A percentile compares a stretch with the other conserved stretches of the same genome.
These are phyloP conservation scores for Melocanna baccifera DNA, from an alignment of 176 grass and related monocot genomes.

Conservation along the genomic window DNA sequence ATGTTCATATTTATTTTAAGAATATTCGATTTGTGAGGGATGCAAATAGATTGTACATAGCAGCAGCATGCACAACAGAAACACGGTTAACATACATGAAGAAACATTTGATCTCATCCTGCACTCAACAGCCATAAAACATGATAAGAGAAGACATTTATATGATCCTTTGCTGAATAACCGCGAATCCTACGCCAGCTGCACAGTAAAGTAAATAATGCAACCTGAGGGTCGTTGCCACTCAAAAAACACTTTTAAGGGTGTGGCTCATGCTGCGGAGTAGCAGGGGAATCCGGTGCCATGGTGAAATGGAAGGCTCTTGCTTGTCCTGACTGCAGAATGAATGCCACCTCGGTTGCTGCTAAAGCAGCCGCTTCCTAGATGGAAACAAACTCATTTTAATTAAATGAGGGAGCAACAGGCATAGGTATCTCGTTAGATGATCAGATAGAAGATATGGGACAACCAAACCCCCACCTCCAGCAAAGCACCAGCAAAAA, in stretches of 20 bases:
- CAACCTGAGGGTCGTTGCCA: not conserved
- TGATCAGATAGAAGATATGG: too few relatives aligned
- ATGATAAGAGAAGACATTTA: too few relatives aligned
- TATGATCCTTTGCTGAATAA: not conserved
- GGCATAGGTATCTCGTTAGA: too few relatives aligned
- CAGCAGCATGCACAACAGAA: too few relatives aligned
- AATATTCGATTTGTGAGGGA: too few relatives aligned
- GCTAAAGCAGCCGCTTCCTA: slow-evolving; percentile 71
- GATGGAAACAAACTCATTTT: not conserved
- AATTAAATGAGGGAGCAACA: not conserved
- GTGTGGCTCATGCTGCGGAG: slow-evolving; percentile 75
- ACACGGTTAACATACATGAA: slow-evolving; percentile 37
- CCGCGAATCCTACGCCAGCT: too few relatives aligned
- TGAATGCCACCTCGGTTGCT: slow-evolving; percentile 90
- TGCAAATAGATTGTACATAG: too few relatives aligned
- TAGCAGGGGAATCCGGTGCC: slow-evolving; percentile 70
- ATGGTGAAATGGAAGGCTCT: slow-evolving; percentile 84
- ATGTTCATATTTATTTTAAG: too few relatives aligned
- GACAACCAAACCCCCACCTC: too few relatives aligned
- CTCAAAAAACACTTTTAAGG: slow-evolving; percentile 8
- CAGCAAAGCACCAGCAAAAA: too few relatives aligned
- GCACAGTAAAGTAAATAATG: not conserved
- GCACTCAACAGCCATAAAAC: slow-evolving; percentile 27
- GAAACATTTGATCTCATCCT: slow-evolving; percentile 30
- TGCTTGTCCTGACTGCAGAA: slow-evolving; percentile 77